A percentile compares a stretch with the other conserved stretches of the same genome.
Conservation (phyloP, 2,329 filamentous ascomycete species). For the Chaetomium globosum region DNA sequence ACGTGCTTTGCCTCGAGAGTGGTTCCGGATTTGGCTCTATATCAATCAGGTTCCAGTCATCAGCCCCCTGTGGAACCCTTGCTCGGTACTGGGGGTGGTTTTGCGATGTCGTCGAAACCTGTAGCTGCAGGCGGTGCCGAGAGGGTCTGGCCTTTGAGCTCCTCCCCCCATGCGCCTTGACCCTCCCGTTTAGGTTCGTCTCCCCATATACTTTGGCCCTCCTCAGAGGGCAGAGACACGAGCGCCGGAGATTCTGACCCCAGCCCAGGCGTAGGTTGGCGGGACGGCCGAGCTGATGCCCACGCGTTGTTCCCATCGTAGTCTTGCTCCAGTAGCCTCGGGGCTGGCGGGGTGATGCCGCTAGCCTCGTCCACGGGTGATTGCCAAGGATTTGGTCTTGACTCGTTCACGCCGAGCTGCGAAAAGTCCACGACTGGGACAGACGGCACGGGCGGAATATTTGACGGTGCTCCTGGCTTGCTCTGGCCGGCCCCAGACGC, state of each 20-base stretch:
- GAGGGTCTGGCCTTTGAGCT: conserved; percentile 37
- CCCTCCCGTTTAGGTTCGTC: conserved; percentile 44
- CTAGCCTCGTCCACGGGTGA: conserved; percentile 42
- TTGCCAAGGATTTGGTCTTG: conserved; percentile 52
- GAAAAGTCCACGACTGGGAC: conserved; percentile 42
- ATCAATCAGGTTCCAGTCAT: conserved; percentile 59
- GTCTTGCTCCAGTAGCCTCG: conserved; percentile 40
- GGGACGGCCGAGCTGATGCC: conserved; percentile 41
- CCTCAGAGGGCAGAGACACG: conserved; percentile 45
- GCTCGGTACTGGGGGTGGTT: conserved; percentile 31
- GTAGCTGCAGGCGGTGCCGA: conserved; percentile 34
- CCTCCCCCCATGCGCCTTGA: conserved; percentile 48
- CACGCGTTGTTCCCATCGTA: conserved; percentile 42
- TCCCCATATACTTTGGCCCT: conserved; percentile 48
- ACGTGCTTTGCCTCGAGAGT: conserved; percentile 44
- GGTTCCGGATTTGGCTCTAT: conserved; percentile 43
- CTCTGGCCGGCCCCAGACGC: conserved; percentile 15
- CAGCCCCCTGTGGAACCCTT: conserved; percentile 22
- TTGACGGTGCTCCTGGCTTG: conserved; percentile 4
- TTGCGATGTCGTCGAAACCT: conserved; percentile 45
- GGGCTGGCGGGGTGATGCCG: conserved; percentile 31
- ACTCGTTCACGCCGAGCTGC: conserved; percentile 48
- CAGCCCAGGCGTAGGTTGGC: conserved; percentile 40
- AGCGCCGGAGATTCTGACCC: conserved; percentile 42
- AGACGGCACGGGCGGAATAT: conserved; percentile 25